Percentiles rank a stretch among this genome's conserved stretches.
Evolutionary conservation across 78 protist species (phyloP).

Genomic region (Anaeramoeba flamelloides): DNA sequence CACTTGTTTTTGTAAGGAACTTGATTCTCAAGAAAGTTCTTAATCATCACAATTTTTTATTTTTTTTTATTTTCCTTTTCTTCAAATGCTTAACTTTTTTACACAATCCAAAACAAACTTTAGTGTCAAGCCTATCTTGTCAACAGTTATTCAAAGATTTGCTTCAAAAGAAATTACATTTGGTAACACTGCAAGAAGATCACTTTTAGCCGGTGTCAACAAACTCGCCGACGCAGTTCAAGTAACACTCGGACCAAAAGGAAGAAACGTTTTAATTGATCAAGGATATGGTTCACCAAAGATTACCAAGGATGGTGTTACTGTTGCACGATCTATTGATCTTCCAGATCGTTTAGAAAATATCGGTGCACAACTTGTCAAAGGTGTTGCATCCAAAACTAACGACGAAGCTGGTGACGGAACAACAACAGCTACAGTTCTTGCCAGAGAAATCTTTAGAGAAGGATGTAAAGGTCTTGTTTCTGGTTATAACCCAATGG

Average conservation of each 20-base stretch:
- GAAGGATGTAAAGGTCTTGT: slow-evolving; percentile 90
- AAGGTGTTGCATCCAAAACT: slow-evolving; percentile 84
- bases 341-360: slow-evolving; percentile 67
- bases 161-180: slow-evolving; percentile 77
- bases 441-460: slow-evolving; percentile 73
- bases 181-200: slow-evolving; percentile 68
- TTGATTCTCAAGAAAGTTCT: no score
- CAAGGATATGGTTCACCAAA: slow-evolving; percentile 86
- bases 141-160: no score
- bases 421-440: slow-evolving; percentile 95
- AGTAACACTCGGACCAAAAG: slow-evolving; percentile 95
- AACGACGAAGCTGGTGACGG: slow-evolving; percentile 90
- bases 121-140: no score
- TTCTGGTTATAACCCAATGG: slow-evolving; percentile 94
- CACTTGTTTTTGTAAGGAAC: no score
- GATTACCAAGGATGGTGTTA: slow-evolving; percentile 99
- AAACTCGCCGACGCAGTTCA: slow-evolving; percentile 85
- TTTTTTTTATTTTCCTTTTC: no score
- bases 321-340: slow-evolving; percentile 92
- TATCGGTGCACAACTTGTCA: slow-evolving; percentile 87
- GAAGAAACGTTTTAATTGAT: slow-evolving; percentile 89
- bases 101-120: no score
- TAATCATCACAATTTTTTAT: no score
- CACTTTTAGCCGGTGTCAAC: slow-evolving; percentile 75
- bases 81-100: no score